Evolutionary conservation across 805 yeast genomes (phyloP).

Genomic region (Diddensiella transvaalensis): DNA sequence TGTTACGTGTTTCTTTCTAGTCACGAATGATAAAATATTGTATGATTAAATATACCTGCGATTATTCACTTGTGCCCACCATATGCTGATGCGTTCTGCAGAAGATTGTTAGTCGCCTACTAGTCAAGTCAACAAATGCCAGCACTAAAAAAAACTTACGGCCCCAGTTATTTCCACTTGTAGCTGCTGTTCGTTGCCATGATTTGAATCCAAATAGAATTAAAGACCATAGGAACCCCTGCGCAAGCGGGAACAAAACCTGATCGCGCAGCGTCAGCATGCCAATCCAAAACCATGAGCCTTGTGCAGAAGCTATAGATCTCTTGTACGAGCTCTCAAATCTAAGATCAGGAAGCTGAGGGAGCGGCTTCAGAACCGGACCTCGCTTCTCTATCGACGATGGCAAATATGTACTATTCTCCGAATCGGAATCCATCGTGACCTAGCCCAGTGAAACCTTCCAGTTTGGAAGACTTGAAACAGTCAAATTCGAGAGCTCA

Average conservation of each 20-base stretch:
- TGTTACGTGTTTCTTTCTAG: no score
- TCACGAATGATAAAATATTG: no score
- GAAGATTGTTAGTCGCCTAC: neutral
- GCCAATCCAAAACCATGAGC: conserved; percentile 24
- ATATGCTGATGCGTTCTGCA: conserved; percentile 7
- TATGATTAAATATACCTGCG: no score
- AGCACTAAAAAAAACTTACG: conserved; percentile 12
- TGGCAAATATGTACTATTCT: neutral
- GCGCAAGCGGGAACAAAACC: conserved; percentile 32
- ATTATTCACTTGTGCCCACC: conserved; percentile 16
- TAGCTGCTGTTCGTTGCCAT: conserved; percentile 13
- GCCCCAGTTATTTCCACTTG: conserved; percentile 19
- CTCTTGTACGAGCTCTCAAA: conserved; percentile 31
- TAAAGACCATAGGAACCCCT: conserved; percentile 36
- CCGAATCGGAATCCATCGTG: conserved; percentile 2
- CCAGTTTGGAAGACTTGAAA: no score
- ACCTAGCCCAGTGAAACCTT: no score
- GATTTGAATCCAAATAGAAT: conserved; percentile 14
- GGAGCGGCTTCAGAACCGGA: conserved; percentile 1
- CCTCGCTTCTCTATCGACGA: neutral
- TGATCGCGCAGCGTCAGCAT: conserved; percentile 33
- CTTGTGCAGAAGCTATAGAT: conserved; percentile 32
- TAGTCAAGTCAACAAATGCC: neutral
- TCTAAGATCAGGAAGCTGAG: conserved; percentile 30
- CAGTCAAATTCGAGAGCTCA: no score